Evolutionary conservation across 2,329 filamentous ascomycete species (phyloP), one percentile per base, ranked within the genome.

Genomic region (Trichoderma cornu-damae): DNA sequence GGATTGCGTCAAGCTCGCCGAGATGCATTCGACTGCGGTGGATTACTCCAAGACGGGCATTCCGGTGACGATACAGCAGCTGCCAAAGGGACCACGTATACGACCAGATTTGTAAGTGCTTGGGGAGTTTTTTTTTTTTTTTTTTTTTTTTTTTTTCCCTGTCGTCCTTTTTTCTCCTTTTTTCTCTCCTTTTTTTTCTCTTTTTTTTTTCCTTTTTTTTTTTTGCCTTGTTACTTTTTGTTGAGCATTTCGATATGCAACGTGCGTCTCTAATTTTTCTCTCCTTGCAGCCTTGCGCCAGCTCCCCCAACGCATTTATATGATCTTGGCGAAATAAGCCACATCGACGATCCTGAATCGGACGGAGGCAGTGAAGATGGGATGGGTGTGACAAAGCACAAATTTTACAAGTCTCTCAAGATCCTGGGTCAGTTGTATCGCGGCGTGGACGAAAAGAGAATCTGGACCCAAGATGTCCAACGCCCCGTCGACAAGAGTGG

Each of bases 21-120:
- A 77, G 60, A 70, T 90, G 65, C 84, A 88, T 62, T 90, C 87
- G 0, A 84, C 79, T 0, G 87, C 86, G 0, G 87, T 90, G 0
- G 87, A 90, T 67, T 90, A 88, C 63, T 88, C 86, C 3, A 90
- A 90, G 69, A 88, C 86, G 0, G 89, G 89, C 0, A 82, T 86
- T 24, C 69, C 78, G 0, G 83, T 84, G 5, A 70, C 79, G 6
- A 66, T 80, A 34, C 67, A 60, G 0, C 63, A 73, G 1, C 69
- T 84, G 14, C 79, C 77, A 0, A 70, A 61, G 16, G 57, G 70
- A 9, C 69, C 67, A 3, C 69, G 64, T 7, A 75, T 65, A 37
- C 74, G 80, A 0, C 81, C 81, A 0, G 81, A 85, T 61, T 84
- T 84, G 79, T 82, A 66, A 72, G 78, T 52, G 14, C n/a, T n/a